Evolutionary conservation across 441 rosid genomes (phyloP).

Genomic region (Bruguiera hainesii): DNA sequence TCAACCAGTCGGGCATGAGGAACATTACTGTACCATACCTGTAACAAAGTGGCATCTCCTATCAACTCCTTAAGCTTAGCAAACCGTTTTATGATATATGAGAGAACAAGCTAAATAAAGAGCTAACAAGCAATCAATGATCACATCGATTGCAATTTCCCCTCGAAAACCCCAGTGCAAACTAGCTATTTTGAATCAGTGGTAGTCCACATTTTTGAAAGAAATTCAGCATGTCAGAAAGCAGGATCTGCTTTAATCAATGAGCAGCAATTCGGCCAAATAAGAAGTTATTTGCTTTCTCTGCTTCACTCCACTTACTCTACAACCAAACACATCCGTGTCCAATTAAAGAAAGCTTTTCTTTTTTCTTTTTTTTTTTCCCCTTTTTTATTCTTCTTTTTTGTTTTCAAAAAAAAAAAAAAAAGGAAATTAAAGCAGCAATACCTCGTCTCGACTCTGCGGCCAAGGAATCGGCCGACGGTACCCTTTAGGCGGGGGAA

Average conservation of each 20-base stretch:
- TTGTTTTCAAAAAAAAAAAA: neutral
- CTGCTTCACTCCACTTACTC: too few species aligned
- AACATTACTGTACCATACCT: slow-evolving; percentile 94
- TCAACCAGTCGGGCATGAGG: slow-evolving; percentile 86
- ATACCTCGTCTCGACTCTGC: slow-evolving; percentile 89
- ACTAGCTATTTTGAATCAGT: too few species aligned
- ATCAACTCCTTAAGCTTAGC: slow-evolving; percentile 5
- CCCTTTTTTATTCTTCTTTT: neutral
- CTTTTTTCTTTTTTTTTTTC: neutral
- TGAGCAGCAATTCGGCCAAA: too few species aligned
- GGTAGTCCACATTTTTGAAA: too few species aligned
- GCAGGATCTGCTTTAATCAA: too few species aligned
- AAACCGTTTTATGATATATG: neutral
- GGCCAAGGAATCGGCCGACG: slow-evolving; percentile 86
- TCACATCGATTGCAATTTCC: too few species aligned
- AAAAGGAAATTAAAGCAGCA: slow-evolving; percentile 9
- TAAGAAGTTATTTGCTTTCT: too few species aligned
- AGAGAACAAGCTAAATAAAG: neutral
- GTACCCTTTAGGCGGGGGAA: slow-evolving; percentile 78
- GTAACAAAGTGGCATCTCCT: slow-evolving; percentile 19
- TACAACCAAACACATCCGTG: too few species aligned
- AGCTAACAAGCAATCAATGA: too few species aligned
- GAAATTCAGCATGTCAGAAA: too few species aligned
- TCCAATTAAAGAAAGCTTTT: too few species aligned
- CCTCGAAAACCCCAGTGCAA: too few species aligned